Evolutionary conservation across 2,329 filamentous ascomycete species (phyloP).

Genomic region (Blastomyces percursus): DNA sequence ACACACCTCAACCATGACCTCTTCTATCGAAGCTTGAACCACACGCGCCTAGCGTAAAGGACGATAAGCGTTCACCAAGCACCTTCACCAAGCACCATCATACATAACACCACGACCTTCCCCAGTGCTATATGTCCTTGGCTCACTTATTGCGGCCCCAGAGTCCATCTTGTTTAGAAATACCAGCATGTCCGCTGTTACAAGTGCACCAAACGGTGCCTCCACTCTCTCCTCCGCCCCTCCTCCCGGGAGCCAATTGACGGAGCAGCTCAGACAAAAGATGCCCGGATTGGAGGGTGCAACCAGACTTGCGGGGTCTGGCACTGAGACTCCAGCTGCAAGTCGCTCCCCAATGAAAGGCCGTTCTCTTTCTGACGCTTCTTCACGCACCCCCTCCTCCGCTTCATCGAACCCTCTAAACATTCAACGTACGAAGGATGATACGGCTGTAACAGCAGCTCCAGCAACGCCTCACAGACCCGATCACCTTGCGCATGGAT

Average conservation of each 20-base stretch:
- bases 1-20: neutral
- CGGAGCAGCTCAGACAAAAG: constrained; percentile 26
- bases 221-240: neutral
- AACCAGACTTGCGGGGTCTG: constrained; percentile 7
- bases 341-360: constrained; percentile 38
- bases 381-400: constrained; percentile 44
- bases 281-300: constrained; percentile 15
- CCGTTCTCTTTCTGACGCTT: constrained; percentile 56
- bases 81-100: neutral
- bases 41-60: neutral
- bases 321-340: neutral
- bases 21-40: neutral
- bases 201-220: neutral
- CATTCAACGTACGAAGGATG: constrained; percentile 52
- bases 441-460: constrained; percentile 44
- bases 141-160: neutral
- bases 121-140: neutral
- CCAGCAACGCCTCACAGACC: constrained; percentile 66
- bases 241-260: constrained; percentile 28
- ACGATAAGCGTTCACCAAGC: neutral
- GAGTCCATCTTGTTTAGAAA: neutral
- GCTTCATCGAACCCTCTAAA: constrained; percentile 50
- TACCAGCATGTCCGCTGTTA: neutral
- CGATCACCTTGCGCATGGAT: constrained; percentile 50
- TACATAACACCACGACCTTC: neutral